Evolutionary conservation across 1,284 basidiomycete genomes (phyloP), one percentile per base, ranked within the genome.

Genomic region (Moesziomyces aphidis): DNA sequence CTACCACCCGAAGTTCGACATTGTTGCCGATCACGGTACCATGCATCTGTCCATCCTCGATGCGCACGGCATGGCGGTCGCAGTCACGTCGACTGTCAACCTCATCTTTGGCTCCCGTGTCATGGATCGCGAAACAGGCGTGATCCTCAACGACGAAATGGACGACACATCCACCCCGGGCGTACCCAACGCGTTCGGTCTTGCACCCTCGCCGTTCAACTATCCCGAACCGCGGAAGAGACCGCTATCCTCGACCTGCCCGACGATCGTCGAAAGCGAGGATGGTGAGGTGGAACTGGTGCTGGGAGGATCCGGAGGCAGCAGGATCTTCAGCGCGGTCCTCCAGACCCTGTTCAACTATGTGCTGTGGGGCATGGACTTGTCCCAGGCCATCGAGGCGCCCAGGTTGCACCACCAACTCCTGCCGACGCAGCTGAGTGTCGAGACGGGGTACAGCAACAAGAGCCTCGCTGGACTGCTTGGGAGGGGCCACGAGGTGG

Each of bases 331-430:
- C 85, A 88, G 89, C 0, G 86, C 93, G 0, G 86, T 97, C 7
- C 89, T 92, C 51, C 94, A 96, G 83, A 90, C 91, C 24, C 85
- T 98, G 9, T 85, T 97, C 23, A 94, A 96, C 84, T 65, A 44
- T 13, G 83, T 94, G 23, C 88, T 92, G 59, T 92, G 92, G 88
- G 94, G 92, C 0, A 87, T 93, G 85, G 90, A 96, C 79, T 84
- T 92, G 34, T 90, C 91, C 62, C 85, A 88, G 34, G 93, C 95
- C 0, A 90, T 98, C 42, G 96, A 98, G 85, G 88, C 86, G 70
- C 91, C 93, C 0, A 88, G 95, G n/a, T 83, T 97, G n/a, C 95
- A 98, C 82, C 90, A 97, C 82, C 96, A 98, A 83, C 63, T 82
- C 23, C 60, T 82, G 8, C 80, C 80, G 10, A 57, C 55, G 19